Base-by-base conservation (phyloP, 306 rosid species). In the Sicyos edulis region DNA sequence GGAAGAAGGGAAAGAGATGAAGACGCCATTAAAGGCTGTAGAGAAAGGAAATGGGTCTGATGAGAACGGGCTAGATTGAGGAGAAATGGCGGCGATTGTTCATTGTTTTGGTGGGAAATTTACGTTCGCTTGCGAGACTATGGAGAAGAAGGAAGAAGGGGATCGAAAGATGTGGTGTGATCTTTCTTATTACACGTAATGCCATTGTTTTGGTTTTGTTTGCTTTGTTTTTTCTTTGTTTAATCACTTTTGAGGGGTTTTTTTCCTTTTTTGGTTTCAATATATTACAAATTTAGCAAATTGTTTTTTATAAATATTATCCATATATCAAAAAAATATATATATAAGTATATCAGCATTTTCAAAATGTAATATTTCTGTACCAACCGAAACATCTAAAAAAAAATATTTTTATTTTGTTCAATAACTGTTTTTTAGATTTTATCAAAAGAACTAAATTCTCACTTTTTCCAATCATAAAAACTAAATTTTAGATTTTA, bases 1-100 rank as follows among this genome's bases (percentile, higher is more conserved):
- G 88, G 85, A 51, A 78, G 80, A 54, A 82, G 75, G 1, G 87
- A 79, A 75, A 90, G 83, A 53, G 96, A 78, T 22, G 81, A 58
- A 75, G 80, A 71, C 54, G 92, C 95, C 96, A 90, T 90, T 71
- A 42, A 86, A 78, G 64, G 13, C 42, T 53, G 2, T 50, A n/a
- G n/a, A 55, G 26, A 63, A 10, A 53, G 42, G 16, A 58, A 51
- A 67, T 55, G 62, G 65, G 69, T 58, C 47, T 20, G 80, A 50
- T 19, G 52, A 74, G 58, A 53, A 11, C n/a, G 1, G 29, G 29
- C 74, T 62, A 79, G 17, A 66, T 72, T 56, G 70, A 73, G 17
- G 26, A 7, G 73, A 11, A 60, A 56, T 1, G 40, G 6, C 1
- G 60, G 78, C 22, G 49, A 29, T 45, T 13, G 79, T 61, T 76